Percentiles rank a stretch among this genome's conserved stretches.
Evolutionary conservation across 768 basidiomycete species (phyloP).

Genomic region (Xanthoconium stramineum): DNA sequence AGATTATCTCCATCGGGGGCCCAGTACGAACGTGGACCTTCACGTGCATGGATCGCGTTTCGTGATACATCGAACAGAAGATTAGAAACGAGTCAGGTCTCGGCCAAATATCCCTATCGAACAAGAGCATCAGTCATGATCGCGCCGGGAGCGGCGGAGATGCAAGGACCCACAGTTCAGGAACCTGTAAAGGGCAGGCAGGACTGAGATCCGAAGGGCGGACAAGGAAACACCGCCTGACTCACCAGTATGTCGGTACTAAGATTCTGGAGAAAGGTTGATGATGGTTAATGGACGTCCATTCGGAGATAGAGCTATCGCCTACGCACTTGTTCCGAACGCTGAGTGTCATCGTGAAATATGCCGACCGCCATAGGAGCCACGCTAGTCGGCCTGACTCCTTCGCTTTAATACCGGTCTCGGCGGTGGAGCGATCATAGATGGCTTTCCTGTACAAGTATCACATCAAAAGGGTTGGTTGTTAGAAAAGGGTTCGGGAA

Average conservation of each 20-base stretch:
- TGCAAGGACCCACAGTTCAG: conserved; percentile 51
- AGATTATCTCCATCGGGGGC: background rate
- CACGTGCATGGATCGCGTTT: background rate
- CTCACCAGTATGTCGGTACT: conserved; percentile 64
- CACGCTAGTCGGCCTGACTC: conserved; percentile 70
- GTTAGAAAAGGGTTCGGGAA: conserved; percentile 1
- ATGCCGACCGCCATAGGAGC: conserved; percentile 79
- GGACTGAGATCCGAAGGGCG: conserved; percentile 14
- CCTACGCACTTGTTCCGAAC: conserved; percentile 60
- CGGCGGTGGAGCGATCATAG: conserved; percentile 59
- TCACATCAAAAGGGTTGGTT: background rate
- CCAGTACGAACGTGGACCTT: background rate
- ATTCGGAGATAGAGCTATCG: conserved; percentile 2
- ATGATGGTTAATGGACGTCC: conserved; percentile 7
- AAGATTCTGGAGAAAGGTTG: conserved; percentile 44
- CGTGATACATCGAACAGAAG: background rate
- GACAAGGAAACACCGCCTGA: conserved; percentile 13
- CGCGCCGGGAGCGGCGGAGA: conserved; percentile 8
- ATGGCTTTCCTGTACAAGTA: conserved; percentile 61
- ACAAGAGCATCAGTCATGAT: conserved; percentile 12
- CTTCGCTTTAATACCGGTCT: conserved; percentile 49
- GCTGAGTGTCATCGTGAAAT: conserved; percentile 76
- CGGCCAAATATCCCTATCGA: conserved; percentile 68
- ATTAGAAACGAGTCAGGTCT: conserved; percentile 66
- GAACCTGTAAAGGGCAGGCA: conserved; percentile 44